Evolutionary conservation across 345 rosid species (phyloP).

Genomic region (Chamaenerion angustifolium): DNA sequence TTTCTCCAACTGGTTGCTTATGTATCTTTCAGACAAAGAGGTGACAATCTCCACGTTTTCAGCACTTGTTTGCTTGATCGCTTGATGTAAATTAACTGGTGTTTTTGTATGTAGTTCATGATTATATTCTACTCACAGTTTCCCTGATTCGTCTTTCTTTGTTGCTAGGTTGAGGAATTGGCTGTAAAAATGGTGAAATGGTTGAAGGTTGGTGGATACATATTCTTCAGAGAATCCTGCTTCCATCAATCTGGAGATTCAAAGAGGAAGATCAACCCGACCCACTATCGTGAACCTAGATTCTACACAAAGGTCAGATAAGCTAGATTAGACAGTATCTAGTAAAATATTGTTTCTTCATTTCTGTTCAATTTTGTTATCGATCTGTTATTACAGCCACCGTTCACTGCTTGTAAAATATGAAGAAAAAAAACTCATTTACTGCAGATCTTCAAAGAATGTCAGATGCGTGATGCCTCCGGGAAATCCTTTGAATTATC

Average conservation of each 20-base stretch:
- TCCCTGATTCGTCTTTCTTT: not conserved
- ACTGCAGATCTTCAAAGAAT: constrained; percentile 69
- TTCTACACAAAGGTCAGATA: constrained; percentile 64
- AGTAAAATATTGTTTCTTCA: too few species aligned
- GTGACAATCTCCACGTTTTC: constrained; percentile 18
- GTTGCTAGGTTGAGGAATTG: constrained; percentile 46
- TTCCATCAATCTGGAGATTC: constrained; percentile 91
- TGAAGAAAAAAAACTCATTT: not conserved
- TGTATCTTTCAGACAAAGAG: constrained; percentile 93
- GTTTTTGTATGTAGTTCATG: not conserved
- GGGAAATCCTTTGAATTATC: constrained; percentile 70
- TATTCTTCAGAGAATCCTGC: constrained; percentile 93
- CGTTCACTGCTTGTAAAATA: not conserved
- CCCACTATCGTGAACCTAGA: constrained; percentile 93
- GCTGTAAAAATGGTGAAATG: constrained; percentile 66
- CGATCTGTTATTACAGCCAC: too few species aligned
- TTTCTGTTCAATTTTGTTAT: not conserved
- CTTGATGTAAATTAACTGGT: not conserved
- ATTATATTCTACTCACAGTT: not conserved
- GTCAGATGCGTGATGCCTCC: constrained; percentile 30
- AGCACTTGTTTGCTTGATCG: not conserved
- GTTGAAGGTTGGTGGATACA: constrained; percentile 77
- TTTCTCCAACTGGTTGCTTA: constrained; percentile 92
- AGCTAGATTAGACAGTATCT: too few species aligned
- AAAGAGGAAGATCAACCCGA: constrained; percentile 64